Evolutionary conservation across 441 rosid species (phyloP).

Genomic region (Euphorbia celastroides): DNA sequence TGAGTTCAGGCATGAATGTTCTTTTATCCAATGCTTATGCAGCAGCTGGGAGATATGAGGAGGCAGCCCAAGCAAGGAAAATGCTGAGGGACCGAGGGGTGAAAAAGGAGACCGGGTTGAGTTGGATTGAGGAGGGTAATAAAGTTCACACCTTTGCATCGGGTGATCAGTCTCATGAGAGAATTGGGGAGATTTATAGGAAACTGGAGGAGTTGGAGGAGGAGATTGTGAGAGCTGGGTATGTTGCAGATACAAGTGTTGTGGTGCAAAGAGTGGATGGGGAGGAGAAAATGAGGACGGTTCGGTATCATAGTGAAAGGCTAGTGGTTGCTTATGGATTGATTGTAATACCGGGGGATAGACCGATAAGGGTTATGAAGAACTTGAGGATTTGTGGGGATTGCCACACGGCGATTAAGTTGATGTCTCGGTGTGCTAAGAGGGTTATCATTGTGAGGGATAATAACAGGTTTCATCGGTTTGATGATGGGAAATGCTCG

Average conservation of each 20-base stretch:
- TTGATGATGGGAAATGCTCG: slow-evolving; percentile 70
- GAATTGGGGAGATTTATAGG: slow-evolving; percentile 50
- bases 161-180: slow-evolving; percentile 57
- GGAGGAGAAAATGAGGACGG: slow-evolving; percentile 59
- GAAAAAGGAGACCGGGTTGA: slow-evolving; percentile 80
- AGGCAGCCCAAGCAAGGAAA: slow-evolving; percentile 76
- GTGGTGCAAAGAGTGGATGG: slow-evolving; percentile 63
- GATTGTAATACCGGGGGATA: slow-evolving; percentile 44
- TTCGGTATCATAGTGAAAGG: slow-evolving; percentile 78
- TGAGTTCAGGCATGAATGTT: slow-evolving; percentile 67
- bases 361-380: slow-evolving; percentile 75
- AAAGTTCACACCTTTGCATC: slow-evolving; percentile 76
- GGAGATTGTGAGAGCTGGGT: slow-evolving; percentile 76
- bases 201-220: slow-evolving; percentile 71
- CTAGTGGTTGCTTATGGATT: slow-evolving; percentile 81
- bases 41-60: slow-evolving; percentile 80
- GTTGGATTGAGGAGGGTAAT: slow-evolving; percentile 92
- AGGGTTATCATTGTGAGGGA: slow-evolving; percentile 76
- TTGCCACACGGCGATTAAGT: slow-evolving; percentile 76
- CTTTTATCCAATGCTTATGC: slow-evolving; percentile 74
- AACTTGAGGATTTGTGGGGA: slow-evolving; percentile 84
- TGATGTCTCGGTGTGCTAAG: slow-evolving; percentile 61
- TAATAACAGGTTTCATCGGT: slow-evolving; percentile 70
- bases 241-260: slow-evolving; percentile 71
- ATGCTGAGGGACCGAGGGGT: slow-evolving; percentile 69